These are phyloP conservation scores for Pleoardoris graminearum DNA, from an alignment of 2,329 filamentous ascomycete genomes.

Conservation along the genomic window DNA sequence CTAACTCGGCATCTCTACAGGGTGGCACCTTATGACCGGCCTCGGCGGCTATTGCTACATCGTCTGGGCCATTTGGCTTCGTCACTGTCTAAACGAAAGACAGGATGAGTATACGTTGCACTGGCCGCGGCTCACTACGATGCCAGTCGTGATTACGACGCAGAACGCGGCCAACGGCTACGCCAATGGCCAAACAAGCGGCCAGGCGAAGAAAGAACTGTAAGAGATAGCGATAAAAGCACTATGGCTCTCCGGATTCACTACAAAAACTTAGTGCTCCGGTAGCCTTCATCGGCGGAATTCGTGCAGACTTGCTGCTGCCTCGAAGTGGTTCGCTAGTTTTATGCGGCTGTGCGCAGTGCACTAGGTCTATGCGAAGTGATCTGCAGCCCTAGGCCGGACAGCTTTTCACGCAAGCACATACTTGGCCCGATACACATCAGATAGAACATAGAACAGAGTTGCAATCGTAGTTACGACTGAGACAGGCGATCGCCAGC, in stretches of 20 bases:
- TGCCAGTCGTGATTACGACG: slow-evolving; percentile 56
- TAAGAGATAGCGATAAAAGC: slow-evolving; percentile 2
- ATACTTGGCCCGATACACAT: background rate
- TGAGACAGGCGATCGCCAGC: background rate
- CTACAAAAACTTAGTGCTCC: no score
- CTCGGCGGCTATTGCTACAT: slow-evolving; percentile 84
- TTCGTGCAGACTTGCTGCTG: background rate
- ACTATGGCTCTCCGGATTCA: background rate
- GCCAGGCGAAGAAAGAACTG: slow-evolving; percentile 39
- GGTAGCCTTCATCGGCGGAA: background rate
- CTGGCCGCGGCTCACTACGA: slow-evolving; percentile 65
- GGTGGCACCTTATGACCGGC: slow-evolving; percentile 77
- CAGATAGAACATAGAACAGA: background rate
- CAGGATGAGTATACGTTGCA: slow-evolving; percentile 71
- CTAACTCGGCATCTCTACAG: background rate
- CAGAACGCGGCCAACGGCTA: slow-evolving; percentile 8
- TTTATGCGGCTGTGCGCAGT: slow-evolving; percentile 3
- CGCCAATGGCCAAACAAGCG: slow-evolving; percentile 19
- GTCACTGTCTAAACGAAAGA: slow-evolving; percentile 72
- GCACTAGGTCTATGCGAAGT: background rate
- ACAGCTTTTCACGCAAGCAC: background rate
- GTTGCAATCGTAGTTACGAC: background rate
- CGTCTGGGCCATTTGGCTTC: slow-evolving; percentile 79
- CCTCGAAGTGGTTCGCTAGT: background rate
- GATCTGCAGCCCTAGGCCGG: background rate